Conservation (phyloP, 163 green algal genomes). For the Botryococcus braunii region DNA sequence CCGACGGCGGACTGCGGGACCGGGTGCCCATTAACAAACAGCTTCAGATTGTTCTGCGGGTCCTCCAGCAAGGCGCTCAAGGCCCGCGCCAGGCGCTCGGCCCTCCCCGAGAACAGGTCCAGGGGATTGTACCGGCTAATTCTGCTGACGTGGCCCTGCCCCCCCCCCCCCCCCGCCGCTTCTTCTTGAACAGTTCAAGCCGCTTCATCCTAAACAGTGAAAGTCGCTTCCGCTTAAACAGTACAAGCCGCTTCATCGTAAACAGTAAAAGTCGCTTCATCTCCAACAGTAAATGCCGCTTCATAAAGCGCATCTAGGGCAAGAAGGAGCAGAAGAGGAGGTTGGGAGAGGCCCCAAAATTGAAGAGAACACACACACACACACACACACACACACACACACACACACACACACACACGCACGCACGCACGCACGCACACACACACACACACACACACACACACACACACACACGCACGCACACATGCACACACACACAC, state of each 20-base stretch:
- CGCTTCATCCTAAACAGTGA: neutral
- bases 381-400: too few species aligned
- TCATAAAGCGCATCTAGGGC: neutral
- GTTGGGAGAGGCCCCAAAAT: too few species aligned
- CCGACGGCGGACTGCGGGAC: neutral
- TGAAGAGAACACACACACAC: too few species aligned
- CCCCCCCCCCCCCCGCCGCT: neutral
- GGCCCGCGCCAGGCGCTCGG: constrained; percentile 4
- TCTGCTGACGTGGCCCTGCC: constrained; percentile 17
- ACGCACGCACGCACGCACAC: too few species aligned
- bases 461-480: too few species aligned
- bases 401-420: too few species aligned
- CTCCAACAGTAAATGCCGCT: neutral
- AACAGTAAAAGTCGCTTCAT: neutral
- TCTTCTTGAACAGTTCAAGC: neutral
- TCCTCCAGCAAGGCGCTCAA: constrained; percentile 14
- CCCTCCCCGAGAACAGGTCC: constrained; percentile 29
- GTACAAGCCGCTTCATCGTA: neutral
- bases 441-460: too few species aligned
- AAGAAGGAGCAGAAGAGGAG: too few species aligned
- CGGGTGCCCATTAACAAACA: constrained; percentile 15
- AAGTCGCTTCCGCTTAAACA: neutral
- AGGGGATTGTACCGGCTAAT: constrained; percentile 31
- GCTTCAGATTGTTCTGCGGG: constrained; percentile 22
- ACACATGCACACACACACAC: too few species aligned